These are phyloP conservation scores for Wallacemonas collosoma DNA, from an alignment of 208 protist genomes.

Conservation along the genomic window DNA sequence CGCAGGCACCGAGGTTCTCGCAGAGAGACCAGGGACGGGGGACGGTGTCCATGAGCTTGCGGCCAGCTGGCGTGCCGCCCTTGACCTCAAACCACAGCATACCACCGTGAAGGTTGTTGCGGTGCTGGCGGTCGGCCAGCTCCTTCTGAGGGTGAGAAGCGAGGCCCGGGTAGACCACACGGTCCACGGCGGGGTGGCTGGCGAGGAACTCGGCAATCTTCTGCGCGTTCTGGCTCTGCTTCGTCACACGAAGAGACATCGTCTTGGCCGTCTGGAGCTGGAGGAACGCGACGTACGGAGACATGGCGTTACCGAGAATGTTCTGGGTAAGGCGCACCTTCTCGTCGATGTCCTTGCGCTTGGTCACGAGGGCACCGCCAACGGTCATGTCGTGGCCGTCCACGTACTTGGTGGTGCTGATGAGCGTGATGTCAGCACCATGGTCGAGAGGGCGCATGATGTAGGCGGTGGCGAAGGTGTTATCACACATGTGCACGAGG, in stretches of 20 bases:
- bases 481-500: constrained; percentile 95
- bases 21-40: constrained; percentile 86
- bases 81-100: constrained; percentile 95
- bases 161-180: constrained; percentile 93
- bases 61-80: constrained; percentile 67
- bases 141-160: constrained; percentile 93
- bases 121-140: constrained; percentile 92
- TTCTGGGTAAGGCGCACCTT: constrained; percentile 94
- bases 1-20: constrained; percentile 94
- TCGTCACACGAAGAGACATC: constrained; percentile 92
- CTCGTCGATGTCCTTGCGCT: constrained; percentile 77
- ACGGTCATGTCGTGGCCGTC: constrained; percentile 97
- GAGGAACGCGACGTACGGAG: constrained; percentile 93
- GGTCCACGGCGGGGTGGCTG: constrained; percentile 81
- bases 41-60: constrained; percentile 84
- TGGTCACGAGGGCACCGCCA: constrained; percentile 84
- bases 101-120: constrained; percentile 75
- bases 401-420: constrained; percentile 97
- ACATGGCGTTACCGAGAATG: constrained; percentile 92
- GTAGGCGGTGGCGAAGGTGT: constrained; percentile 96
- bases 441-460: constrained; percentile 95
- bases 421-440: constrained; percentile 96
- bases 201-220: constrained; percentile 90
- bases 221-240: constrained; percentile 92
- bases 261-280: constrained; percentile 96